Percentiles rank a stretch among this genome's conserved stretches.
phyloP scores from a whole-genome alignment of 2,329 filamentous ascomycete species.

The Arthrobotrys sinensis region DNA sequence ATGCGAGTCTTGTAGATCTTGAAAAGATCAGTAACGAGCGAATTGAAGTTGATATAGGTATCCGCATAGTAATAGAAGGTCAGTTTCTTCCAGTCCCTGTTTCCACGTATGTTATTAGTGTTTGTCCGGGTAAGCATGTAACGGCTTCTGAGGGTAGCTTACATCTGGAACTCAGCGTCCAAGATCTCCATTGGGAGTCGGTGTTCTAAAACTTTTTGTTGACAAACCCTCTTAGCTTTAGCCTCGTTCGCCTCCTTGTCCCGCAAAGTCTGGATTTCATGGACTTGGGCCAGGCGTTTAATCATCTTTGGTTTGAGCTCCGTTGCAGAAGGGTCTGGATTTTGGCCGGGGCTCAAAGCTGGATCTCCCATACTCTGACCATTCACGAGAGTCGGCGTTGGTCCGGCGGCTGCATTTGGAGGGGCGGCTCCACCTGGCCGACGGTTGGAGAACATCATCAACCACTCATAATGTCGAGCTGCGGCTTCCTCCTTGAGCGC shows the following conservation, averaged over 20 bases:
- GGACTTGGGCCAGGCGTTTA: slow-evolving; percentile 90
- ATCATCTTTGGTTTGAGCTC: slow-evolving; percentile 97
- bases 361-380: slow-evolving; percentile 61
- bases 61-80: slow-evolving; percentile 99
- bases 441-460: slow-evolving; percentile 94
- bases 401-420: slow-evolving; percentile 45
- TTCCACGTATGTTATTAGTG: slow-evolving; percentile 51
- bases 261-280: slow-evolving; percentile 88
- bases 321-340: slow-evolving; percentile 70
- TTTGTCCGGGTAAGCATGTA: neutral
- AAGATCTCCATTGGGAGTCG: slow-evolving; percentile 98
- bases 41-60: slow-evolving; percentile 99
- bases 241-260: slow-evolving; percentile 98
- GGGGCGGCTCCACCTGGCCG: slow-evolving; percentile 78
- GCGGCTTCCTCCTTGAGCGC: slow-evolving; percentile 91
- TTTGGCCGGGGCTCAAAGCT: slow-evolving; percentile 61
- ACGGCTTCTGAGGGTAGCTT: slow-evolving; percentile 68
- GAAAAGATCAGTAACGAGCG: slow-evolving; percentile 95
- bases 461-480: slow-evolving; percentile 96
- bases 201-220: slow-evolving; percentile 96
- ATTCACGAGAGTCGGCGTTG: slow-evolving; percentile 61
- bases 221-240: slow-evolving; percentile 95
- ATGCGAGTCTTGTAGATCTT: slow-evolving; percentile 99
- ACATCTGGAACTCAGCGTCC: slow-evolving; percentile 99
- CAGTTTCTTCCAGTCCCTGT: slow-evolving; percentile 97